Percentiles rank a stretch among this genome's conserved stretches.
Conservation (phyloP, 176 grass and related monocot genomes). For the Thalia dealbata region DNA sequence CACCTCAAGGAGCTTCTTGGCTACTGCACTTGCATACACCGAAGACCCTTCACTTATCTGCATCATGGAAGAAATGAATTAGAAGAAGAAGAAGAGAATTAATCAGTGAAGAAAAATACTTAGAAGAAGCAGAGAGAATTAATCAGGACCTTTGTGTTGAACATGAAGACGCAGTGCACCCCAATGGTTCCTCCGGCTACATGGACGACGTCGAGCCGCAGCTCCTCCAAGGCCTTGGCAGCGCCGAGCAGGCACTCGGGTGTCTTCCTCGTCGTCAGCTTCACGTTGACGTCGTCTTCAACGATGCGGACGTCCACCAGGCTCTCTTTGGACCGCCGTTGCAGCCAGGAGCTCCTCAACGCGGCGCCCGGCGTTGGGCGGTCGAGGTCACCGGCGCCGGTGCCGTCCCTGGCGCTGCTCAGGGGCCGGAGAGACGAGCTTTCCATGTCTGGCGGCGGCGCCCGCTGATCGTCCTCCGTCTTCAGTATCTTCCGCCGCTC, state of each 20-base stretch:
- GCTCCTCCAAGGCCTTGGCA: constrained; percentile 59
- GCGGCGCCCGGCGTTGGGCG: constrained; percentile 24
- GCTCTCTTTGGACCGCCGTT: constrained; percentile 69
- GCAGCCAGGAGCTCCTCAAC: constrained; percentile 73
- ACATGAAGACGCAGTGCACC: constrained; percentile 83
- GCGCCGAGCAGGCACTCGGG: constrained; percentile 54
- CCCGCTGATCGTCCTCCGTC: constrained; percentile 43
- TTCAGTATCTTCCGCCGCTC: constrained; percentile 50
- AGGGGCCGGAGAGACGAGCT: constrained; percentile 47
- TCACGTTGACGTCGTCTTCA: constrained; percentile 79
- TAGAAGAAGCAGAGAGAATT: neutral
- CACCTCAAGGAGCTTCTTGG: constrained; percentile 58
- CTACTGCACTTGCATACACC: constrained; percentile 57
- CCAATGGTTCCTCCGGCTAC: constrained; percentile 58
- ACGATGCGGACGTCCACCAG: constrained; percentile 68
- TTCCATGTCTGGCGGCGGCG: constrained; percentile 37
- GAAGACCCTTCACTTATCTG: constrained; percentile 68
- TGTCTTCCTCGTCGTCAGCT: constrained; percentile 75
- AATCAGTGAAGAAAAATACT: neutral
- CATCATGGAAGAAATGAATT: constrained; percentile 20
- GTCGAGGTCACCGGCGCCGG: constrained; percentile 24
- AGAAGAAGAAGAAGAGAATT: constrained; percentile 1
- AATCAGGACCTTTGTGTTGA: constrained; percentile 69
- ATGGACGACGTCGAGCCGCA: constrained; percentile 63
- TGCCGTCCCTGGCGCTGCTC: neutral